Conservation (phyloP, 345 rosid genomes). For the Citrus medica region DNA sequence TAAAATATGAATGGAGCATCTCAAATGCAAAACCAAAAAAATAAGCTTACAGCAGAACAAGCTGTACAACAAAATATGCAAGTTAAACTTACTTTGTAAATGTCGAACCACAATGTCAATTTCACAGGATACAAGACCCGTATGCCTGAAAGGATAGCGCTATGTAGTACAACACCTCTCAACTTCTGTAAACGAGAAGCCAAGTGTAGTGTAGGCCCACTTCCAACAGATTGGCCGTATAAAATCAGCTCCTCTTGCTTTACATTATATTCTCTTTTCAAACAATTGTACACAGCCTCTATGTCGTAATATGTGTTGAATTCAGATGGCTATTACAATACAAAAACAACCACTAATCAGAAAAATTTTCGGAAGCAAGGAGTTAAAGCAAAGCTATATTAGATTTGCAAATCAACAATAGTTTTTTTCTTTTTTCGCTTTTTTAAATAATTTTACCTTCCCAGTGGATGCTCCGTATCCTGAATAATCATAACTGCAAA, state of each 20-base stretch:
- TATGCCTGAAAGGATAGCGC: slow-evolving; percentile 95
- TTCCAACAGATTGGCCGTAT: slow-evolving; percentile 97
- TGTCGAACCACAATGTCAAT: slow-evolving; percentile 94
- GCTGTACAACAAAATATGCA: neutral
- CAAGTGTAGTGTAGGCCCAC: slow-evolving; percentile 91
- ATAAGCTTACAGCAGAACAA: slow-evolving; percentile 5
- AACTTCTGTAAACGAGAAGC: slow-evolving; percentile 63
- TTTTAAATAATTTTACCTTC: slow-evolving; percentile 48
- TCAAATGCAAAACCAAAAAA: slow-evolving; percentile 2
- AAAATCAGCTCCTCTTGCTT: slow-evolving; percentile 81
- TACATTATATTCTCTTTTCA: slow-evolving; percentile 64
- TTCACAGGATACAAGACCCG: slow-evolving; percentile 91
- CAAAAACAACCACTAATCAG: slow-evolving; percentile 15
- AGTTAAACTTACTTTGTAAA: slow-evolving; percentile 59
- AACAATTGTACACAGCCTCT: slow-evolving; percentile 81
- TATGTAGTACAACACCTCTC: slow-evolving; percentile 92
- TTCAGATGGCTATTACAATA: slow-evolving; percentile 68
- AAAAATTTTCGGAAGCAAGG: neutral
- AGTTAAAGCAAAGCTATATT: neutral
- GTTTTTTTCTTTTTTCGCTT: neutral
- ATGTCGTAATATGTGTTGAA: slow-evolving; percentile 91
- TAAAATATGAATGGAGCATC: slow-evolving; percentile 14
- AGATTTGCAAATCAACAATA: neutral
- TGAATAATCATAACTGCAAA: slow-evolving; percentile 94
- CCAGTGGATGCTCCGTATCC: slow-evolving; percentile 99